Conservation (phyloP, 148 eudicot species). For the Hydrangea macrophylla region DNA sequence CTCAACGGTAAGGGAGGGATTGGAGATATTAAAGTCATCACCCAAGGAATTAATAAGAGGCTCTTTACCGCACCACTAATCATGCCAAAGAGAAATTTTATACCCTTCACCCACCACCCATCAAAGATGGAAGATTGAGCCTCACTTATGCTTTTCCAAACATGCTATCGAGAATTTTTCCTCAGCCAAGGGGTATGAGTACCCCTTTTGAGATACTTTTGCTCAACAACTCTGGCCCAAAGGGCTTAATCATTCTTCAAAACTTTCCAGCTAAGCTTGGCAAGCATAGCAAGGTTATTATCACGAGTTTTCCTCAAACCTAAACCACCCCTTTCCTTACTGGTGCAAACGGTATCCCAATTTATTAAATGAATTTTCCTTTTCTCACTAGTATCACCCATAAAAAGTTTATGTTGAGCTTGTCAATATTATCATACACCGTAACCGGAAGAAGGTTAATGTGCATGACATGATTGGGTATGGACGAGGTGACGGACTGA, state of each 20-base stretch:
- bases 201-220: too few species aligned
- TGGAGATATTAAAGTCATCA: too few species aligned
- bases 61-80: too few species aligned
- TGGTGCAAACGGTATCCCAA: neutral
- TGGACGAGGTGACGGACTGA: neutral
- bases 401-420: neutral
- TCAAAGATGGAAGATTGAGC: neutral
- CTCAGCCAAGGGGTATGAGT: neutral
- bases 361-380: neutral
- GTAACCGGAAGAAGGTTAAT: too few species aligned
- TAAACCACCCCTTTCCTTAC: neutral
- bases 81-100: neutral
- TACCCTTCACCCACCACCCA: neutral
- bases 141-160: neutral
- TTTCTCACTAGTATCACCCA: neutral
- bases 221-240: too few species aligned
- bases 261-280: neutral
- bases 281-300: neutral
- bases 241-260: neutral
- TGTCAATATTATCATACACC: neutral
- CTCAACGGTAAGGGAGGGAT: too few species aligned
- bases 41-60: too few species aligned
- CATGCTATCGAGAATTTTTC: neutral
- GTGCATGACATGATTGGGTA: too few species aligned
- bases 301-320: neutral